Evolutionary conservation across 73 alveolate species (phyloP).

Genomic region (Stentor roeselii): DNA sequence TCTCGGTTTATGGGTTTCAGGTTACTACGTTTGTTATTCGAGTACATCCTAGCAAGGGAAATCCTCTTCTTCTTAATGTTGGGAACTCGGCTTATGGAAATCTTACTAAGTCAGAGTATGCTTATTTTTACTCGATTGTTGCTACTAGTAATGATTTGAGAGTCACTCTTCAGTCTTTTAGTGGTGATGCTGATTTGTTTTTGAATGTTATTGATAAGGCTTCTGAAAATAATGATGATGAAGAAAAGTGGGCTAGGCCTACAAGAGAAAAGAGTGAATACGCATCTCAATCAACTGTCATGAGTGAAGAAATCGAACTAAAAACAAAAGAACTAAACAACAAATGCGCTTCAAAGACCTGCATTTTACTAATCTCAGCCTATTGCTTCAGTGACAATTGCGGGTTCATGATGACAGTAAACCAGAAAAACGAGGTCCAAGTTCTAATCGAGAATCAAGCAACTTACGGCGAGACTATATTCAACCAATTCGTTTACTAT

Average conservation of each 20-base stretch:
- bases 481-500: not conserved
- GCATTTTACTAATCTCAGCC: not conserved
- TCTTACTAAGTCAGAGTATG: not conserved
- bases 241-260: not conserved
- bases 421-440: not conserved
- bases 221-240: not conserved
- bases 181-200: conserved; percentile 26
- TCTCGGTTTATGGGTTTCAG: conserved; percentile 15
- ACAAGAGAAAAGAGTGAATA: not conserved
- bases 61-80: not conserved
- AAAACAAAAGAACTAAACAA: not conserved
- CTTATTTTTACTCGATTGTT: not conserved
- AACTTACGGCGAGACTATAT: not conserved
- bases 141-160: not conserved
- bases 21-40: not conserved
- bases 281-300: not conserved
- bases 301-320: conserved; percentile 8
- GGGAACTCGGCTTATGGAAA: not conserved
- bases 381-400: conserved; percentile 23
- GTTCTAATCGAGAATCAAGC: not conserved
- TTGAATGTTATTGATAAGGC: not conserved
- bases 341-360: not conserved
- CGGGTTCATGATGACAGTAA: not conserved
- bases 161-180: not conserved
- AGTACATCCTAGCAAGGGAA: not conserved